Conservation (phyloP, 331 rosid genomes). For the Ulmus americana region DNA sequence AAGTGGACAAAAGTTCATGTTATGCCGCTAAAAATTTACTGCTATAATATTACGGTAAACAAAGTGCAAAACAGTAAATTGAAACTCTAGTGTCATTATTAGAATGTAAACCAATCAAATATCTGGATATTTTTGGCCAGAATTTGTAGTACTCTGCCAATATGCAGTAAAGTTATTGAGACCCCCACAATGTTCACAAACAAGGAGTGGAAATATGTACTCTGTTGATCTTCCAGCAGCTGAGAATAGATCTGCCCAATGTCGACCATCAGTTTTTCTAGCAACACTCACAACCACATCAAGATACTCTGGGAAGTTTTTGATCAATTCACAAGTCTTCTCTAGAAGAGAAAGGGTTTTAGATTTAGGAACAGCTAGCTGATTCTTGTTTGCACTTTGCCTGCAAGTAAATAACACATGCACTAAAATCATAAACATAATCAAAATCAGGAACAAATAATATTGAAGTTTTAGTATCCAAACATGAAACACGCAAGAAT, state of each 20-base stretch:
- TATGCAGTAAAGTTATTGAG: slow-evolving; percentile 12
- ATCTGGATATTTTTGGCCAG: no score
- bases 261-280: slow-evolving; percentile 98
- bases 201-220: slow-evolving; percentile 38
- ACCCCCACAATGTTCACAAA: background rate
- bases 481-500: background rate
- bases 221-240: slow-evolving; percentile 98
- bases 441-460: background rate
- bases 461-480: background rate
- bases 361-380: slow-evolving; percentile 37
- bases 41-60: background rate
- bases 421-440: slow-evolving; percentile 4
- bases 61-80: background rate
- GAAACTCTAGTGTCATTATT: background rate
- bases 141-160: background rate
- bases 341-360: slow-evolving; percentile 61
- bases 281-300: slow-evolving; percentile 98
- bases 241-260: slow-evolving; percentile 92
- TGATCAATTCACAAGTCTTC: slow-evolving; percentile 88
- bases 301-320: slow-evolving; percentile 80
- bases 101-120: background rate
- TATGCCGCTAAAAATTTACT: background rate
- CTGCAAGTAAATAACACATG: slow-evolving; percentile 41
- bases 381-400: slow-evolving; percentile 69
- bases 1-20: background rate